phyloP scores from a whole-genome alignment of 2,329 filamentous ascomycete species.

The Paraconiothyrium sp. region DNA sequence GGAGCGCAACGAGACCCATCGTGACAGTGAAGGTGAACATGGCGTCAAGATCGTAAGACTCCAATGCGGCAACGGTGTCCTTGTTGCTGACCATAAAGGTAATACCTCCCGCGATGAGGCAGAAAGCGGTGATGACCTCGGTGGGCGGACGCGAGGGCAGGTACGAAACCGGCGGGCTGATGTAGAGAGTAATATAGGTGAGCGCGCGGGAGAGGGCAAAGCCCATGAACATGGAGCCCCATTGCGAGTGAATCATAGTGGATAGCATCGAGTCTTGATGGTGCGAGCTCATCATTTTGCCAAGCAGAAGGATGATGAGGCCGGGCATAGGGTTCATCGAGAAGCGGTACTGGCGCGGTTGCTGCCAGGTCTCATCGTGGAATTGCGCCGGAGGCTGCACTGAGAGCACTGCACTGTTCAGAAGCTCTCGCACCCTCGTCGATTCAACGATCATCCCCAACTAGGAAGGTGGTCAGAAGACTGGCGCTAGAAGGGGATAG shows the following conservation, averaged over 20 bases:
- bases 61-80: constrained; percentile 80
- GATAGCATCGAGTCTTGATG: constrained; percentile 85
- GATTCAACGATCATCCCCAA: constrained; percentile 88
- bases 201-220: constrained; percentile 80
- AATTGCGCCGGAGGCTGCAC: constrained; percentile 37
- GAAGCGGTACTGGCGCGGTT: constrained; percentile 74
- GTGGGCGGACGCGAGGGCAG: constrained; percentile 87
- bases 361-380: constrained; percentile 59
- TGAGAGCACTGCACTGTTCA: constrained; percentile 63
- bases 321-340: constrained; percentile 90
- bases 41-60: constrained; percentile 78
- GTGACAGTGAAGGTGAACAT: constrained; percentile 94
- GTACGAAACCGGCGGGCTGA: constrained; percentile 81
- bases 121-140: constrained; percentile 87
- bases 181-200: constrained; percentile 82
- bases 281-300: constrained; percentile 95
- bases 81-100: constrained; percentile 91
- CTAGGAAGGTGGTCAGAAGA: constrained; percentile 42
- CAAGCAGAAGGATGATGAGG: constrained; percentile 84
- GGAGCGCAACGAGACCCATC: constrained; percentile 81
- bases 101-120: constrained; percentile 84
- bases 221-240: constrained; percentile 85
- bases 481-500: constrained; percentile 17
- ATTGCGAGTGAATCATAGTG: constrained; percentile 92
- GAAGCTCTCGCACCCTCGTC: constrained; percentile 69